phyloP scores from a whole-genome alignment of 805 yeast species.

The Torulaspora maleeae region DNA sequence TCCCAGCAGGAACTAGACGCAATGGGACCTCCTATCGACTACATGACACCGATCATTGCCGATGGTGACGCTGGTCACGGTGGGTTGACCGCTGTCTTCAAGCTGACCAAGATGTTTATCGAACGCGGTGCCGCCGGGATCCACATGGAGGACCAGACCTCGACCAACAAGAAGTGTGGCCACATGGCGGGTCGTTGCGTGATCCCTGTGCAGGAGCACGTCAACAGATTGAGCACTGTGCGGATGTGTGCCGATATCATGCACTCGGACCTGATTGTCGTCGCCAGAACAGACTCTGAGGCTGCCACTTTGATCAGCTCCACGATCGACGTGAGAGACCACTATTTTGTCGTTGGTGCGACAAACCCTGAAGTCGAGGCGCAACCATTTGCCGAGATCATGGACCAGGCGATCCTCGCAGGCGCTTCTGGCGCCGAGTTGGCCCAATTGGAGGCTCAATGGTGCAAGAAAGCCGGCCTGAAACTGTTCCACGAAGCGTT shows the following conservation, averaged over 20 bases:
- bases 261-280: conserved; percentile 78
- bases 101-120: conserved; percentile 90
- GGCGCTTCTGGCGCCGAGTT: conserved; percentile 72
- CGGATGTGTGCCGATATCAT: conserved; percentile 93
- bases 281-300: conserved; percentile 96
- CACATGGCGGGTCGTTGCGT: conserved; percentile 99
- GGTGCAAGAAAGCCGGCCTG: conserved; percentile 79
- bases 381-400: conserved; percentile 54
- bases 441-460: conserved; percentile 69
- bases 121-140: conserved; percentile 99
- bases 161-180: conserved; percentile 98
- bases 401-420: conserved; percentile 72
- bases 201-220: conserved; percentile 96
- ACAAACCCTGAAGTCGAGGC: conserved; percentile 79
- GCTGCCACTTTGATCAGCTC: conserved; percentile 94
- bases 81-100: conserved; percentile 93
- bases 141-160: conserved; percentile 98
- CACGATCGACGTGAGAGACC: conserved; percentile 91
- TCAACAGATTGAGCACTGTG: conserved; percentile 87
- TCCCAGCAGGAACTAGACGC: conserved; percentile 61
- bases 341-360: conserved; percentile 83
- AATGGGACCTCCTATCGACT: conserved; percentile 72
- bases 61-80: conserved; percentile 99
- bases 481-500: conserved; percentile 91
- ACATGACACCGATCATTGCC: conserved; percentile 89